Base-by-base conservation (phyloP, 1,139 yeast species). In the Scheffersomyces lignicola region DNA sequence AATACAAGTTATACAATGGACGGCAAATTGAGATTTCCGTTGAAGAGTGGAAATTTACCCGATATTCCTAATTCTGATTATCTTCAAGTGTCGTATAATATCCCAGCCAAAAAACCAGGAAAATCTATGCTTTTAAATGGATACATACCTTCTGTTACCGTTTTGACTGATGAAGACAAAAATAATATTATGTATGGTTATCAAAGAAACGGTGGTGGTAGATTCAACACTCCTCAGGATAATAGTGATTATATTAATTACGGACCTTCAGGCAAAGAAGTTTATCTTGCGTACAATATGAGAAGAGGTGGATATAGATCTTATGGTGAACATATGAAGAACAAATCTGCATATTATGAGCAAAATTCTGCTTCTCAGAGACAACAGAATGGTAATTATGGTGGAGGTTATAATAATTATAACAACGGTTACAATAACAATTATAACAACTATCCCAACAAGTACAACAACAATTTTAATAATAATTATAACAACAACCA, bases 121-220 rank as follows among this genome's bases (percentile, higher is more conserved):
- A 92, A 92, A 55, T 83, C 95, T 3, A 85, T 92, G 86, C 65
- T 92, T 17, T 61, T 92, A 42, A 85, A 82, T 36, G 97, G 97
- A 0, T 86, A 71, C 48, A 78, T 81, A 40, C 73, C 88, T 2
- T 81, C 80, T 40, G 62, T 63, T 14, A 70, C 73, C 9, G 82
- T 82, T 2, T 66, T 90, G 32, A 78, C 79, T 3, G 78, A 73
- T 30, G 83, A 83, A 37, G 96, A 89, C 54, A 74, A 72, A 35
- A 86, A 82, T 41, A 66, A 74, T n/a, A 67, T 88, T 18, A 49
- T 69, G 31, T 77, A 78, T 45, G 63, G 68, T 3, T 46, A 29
- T 47, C 54, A 40, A 47, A 57, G 35, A 57, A 60, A 49, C 32
- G 49, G 52, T 24, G 54, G 58, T 17, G 60, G 62, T 6, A 50